Evolutionary conservation across 352 stramenopile species (phyloP).

Genomic region (Phytophthora megakarya): DNA sequence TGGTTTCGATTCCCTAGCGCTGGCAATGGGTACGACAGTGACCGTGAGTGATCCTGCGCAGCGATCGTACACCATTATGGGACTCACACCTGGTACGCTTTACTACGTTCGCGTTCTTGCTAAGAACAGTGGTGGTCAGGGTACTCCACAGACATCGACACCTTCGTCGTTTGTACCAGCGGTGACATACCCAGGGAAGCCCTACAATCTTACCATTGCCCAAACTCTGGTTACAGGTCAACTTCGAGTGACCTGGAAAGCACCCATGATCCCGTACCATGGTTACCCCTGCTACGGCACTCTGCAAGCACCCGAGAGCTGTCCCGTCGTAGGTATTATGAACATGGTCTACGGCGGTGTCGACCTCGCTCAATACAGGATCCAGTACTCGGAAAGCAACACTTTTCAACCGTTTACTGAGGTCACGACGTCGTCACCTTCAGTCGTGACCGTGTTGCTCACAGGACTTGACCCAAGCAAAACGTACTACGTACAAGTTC

Average conservation of each 20-base stretch:
- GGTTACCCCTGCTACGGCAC: constrained; percentile 72
- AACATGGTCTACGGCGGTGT: constrained; percentile 92
- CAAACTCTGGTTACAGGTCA: constrained; percentile 36
- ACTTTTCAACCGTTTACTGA: constrained; percentile 78
- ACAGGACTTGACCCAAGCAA: constrained; percentile 67
- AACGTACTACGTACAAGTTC: constrained; percentile 84
- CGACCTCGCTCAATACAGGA: constrained; percentile 88
- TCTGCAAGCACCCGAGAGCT: constrained; percentile 50
- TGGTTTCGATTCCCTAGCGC: constrained; percentile 87
- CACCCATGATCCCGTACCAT: constrained; percentile 62
- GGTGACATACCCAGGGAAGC: constrained; percentile 67
- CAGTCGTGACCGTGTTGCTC: constrained; percentile 49
- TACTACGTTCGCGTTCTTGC: constrained; percentile 93
- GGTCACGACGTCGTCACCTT: constrained; percentile 37
- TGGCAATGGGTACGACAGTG: constrained; percentile 62
- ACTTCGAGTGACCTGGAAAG: constrained; percentile 63
- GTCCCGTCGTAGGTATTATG: constrained; percentile 61
- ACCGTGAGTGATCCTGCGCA: constrained; percentile 57
- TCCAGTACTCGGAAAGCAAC: constrained; percentile 88
- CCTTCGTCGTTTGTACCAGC: constrained; percentile 55
- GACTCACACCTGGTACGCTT: constrained; percentile 73
- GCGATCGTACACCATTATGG: constrained; percentile 77
- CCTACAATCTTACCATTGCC: constrained; percentile 44
- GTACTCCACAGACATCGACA: constrained; percentile 59
- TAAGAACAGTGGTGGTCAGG: constrained; percentile 56